Evolutionary conservation across 441 rosid species (phyloP).

Genomic region (Gossypium lobatum): DNA sequence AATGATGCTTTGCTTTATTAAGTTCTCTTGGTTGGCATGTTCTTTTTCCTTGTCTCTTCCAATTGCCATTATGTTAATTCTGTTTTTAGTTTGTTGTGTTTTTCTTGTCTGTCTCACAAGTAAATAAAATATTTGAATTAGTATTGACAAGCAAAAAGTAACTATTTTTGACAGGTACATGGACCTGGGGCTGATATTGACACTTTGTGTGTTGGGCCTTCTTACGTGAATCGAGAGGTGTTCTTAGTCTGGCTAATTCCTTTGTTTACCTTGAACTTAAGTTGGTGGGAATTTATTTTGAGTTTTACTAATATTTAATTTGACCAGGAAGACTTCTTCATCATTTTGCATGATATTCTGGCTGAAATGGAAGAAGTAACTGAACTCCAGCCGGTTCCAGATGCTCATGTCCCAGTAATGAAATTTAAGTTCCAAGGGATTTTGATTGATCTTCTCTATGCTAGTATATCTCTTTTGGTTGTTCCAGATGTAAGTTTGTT

Average conservation of each 20-base stretch:
- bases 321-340: slow-evolving; percentile 62
- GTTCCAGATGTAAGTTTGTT: slow-evolving; percentile 53
- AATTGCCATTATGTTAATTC: neutral
- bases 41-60: neutral
- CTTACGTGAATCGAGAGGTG: slow-evolving; percentile 69
- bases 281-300: neutral
- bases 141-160: neutral
- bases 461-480: slow-evolving; percentile 53
- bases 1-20: neutral
- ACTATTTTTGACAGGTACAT: slow-evolving; percentile 41
- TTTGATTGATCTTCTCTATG: slow-evolving; percentile 67
- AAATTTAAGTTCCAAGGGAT: slow-evolving; percentile 69
- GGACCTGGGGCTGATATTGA: slow-evolving; percentile 75
- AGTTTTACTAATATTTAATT: neutral
- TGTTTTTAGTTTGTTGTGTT: neutral
- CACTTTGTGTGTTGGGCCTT: slow-evolving; percentile 67
- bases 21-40: neutral
- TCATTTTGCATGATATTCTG: slow-evolving; percentile 42
- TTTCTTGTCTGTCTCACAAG: neutral
- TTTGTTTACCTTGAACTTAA: neutral
- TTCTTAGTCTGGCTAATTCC: slow-evolving; percentile 11
- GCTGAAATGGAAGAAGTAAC: slow-evolving; percentile 60
- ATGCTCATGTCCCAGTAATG: slow-evolving; percentile 78
- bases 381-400: slow-evolving; percentile 68
- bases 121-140: neutral